A percentile compares a stretch with the other conserved stretches of the same genome.
phyloP scores from a whole-genome alignment of 2,329 filamentous ascomycete genomes.

The Fusarium devonianum region DNA sequence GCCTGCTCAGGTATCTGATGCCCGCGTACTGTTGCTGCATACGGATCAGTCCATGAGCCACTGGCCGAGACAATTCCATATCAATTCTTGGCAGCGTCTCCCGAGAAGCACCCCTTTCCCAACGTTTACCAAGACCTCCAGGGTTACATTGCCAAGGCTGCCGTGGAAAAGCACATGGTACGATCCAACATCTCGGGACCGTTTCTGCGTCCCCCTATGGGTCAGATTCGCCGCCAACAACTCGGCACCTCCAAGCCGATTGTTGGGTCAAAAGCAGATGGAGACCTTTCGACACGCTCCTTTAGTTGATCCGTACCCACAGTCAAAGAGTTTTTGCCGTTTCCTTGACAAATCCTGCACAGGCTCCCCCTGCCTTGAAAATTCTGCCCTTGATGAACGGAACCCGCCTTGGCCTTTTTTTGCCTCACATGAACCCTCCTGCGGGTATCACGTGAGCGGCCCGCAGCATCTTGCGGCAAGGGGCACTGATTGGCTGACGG shows the following conservation, averaged over 20 bases:
- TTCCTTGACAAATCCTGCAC: constrained; percentile 20
- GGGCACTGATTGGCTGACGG: constrained; percentile 10
- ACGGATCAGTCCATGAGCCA: neutral
- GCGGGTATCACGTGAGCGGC: constrained; percentile 13
- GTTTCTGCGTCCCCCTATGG: neutral
- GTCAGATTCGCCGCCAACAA: constrained; percentile 8
- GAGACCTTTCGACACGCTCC: constrained; percentile 10
- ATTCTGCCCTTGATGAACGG: constrained; percentile 27
- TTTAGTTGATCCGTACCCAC: constrained; percentile 11
- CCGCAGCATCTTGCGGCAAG: neutral
- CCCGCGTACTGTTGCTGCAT: neutral
- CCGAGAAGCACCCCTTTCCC: too few species aligned
- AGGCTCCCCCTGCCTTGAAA: constrained; percentile 10
- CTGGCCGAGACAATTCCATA: too few species aligned
- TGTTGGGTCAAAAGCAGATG: too few species aligned
- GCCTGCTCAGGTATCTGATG: neutral
- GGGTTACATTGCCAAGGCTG: constrained; percentile 3
- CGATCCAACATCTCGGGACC: constrained; percentile 2
- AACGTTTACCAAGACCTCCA: neutral
- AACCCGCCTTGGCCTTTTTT: constrained; percentile 14
- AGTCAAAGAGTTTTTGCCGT: neutral
- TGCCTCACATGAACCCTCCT: constrained; percentile 19
- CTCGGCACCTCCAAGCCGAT: too few species aligned
- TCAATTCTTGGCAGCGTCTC: neutral
- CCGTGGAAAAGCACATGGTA: constrained; percentile 1